These are phyloP conservation scores for Epichloe brachyelytri DNA, from an alignment of 2,329 filamentous ascomycete genomes.

Conservation along the genomic window DNA sequence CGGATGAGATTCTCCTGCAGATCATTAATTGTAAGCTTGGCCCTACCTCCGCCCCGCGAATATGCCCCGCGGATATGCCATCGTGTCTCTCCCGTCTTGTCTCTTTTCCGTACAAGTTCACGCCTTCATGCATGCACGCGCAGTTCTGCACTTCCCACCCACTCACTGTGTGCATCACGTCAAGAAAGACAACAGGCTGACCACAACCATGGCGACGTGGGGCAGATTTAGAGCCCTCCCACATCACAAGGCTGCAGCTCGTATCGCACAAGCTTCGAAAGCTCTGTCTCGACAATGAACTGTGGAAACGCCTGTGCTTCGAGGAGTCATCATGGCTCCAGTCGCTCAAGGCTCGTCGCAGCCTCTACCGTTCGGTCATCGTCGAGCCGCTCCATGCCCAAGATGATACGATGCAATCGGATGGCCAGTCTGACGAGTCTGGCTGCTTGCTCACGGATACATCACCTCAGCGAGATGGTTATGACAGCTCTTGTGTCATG, in stretches of 20 bases:
- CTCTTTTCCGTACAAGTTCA: neutral
- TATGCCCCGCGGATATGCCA: neutral
- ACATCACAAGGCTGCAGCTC: constrained; percentile 51
- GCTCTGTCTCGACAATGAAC: constrained; percentile 57
- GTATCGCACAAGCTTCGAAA: constrained; percentile 53
- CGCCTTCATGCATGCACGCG: neutral
- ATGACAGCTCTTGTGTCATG: neutral
- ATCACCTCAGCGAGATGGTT: neutral
- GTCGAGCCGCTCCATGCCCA: neutral
- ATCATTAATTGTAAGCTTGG: constrained; percentile 44
- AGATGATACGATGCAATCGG: constrained; percentile 8
- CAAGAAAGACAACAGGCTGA: neutral
- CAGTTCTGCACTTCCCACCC: neutral
- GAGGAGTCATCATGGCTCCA: constrained; percentile 53
- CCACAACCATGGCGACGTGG: neutral
- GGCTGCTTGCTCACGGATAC: neutral
- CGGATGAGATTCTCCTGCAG: constrained; percentile 50
- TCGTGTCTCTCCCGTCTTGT: neutral
- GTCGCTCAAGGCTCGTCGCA: constrained; percentile 33
- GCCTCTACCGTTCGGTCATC: constrained; percentile 19
- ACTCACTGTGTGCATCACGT: neutral
- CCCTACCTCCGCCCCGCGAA: neutral
- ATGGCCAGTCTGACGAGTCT: neutral
- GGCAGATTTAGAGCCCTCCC: constrained; percentile 23
- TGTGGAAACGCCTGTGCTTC: constrained; percentile 71